A percentile compares a stretch with the other conserved stretches of the same genome.
Conservation (phyloP, 495 filamentous ascomycete genomes). For the Astrothelium macrocarpum region DNA sequence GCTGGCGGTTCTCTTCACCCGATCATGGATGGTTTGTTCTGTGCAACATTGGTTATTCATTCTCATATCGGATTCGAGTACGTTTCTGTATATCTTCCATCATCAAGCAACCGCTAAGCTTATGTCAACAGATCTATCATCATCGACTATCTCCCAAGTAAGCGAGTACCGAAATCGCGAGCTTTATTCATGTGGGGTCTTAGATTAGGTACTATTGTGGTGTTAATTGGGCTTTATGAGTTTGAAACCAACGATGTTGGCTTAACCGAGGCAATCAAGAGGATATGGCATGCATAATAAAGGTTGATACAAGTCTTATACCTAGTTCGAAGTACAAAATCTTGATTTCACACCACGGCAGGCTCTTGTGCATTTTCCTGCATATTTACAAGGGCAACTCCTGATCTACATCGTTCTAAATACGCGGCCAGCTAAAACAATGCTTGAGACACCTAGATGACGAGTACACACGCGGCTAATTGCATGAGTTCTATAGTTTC, state of each 20-base stretch:
- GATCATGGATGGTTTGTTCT: constrained; percentile 73
- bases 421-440: neutral
- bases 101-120: constrained; percentile 8
- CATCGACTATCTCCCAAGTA: constrained; percentile 78
- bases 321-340: too few relatives aligned
- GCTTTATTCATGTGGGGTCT: constrained; percentile 63
- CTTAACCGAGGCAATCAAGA: constrained; percentile 75
- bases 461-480: neutral
- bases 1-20: constrained; percentile 86
- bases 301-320: neutral
- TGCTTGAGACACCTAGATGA: neutral
- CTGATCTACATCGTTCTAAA: neutral
- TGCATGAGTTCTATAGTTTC: neutral
- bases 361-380: neutral
- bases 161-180: constrained; percentile 56
- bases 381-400: neutral
- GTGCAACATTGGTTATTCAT: constrained; percentile 75
- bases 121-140: constrained; percentile 50
- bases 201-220: constrained; percentile 64
- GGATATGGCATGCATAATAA: constrained; percentile 64
- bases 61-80: constrained; percentile 91
- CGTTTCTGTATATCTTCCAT: constrained; percentile 16
- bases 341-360: neutral
- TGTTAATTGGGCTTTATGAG: constrained; percentile 86
- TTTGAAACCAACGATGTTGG: constrained; percentile 99